phyloP scores from a whole-genome alignment of 2,329 filamentous ascomycete species.

The Colletotrichum sp. region DNA sequence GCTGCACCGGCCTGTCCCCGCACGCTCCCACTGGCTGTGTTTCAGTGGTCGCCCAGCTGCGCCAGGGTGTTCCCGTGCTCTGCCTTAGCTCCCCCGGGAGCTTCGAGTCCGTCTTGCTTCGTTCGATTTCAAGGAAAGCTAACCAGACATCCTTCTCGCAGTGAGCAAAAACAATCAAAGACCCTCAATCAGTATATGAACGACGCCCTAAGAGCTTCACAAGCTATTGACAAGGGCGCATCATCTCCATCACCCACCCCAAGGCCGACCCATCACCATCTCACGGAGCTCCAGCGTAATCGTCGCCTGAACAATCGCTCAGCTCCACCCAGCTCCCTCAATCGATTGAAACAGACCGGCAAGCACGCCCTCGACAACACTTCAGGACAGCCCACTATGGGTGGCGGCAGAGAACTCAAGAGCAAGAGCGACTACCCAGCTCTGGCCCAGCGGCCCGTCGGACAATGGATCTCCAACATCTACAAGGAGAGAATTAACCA shows the following conservation, averaged over 20 bases:
- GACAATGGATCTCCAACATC: slow-evolving; percentile 83
- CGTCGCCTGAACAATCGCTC: slow-evolving; percentile 37
- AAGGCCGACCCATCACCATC: neutral
- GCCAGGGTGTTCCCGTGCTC: slow-evolving; percentile 21
- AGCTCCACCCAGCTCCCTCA: slow-evolving; percentile 30
- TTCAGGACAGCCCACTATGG: slow-evolving; percentile 45
- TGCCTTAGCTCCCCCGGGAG: slow-evolving; percentile 18
- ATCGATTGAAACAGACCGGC: slow-evolving; percentile 10
- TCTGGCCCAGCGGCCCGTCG: slow-evolving; percentile 60
- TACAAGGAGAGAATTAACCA: slow-evolving; percentile 83
- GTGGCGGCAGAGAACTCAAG: slow-evolving; percentile 52
- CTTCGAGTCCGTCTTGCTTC: slow-evolving; percentile 18
- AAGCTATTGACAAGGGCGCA: neutral
- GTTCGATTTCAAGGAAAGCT: slow-evolving; percentile 11
- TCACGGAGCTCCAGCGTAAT: slow-evolving; percentile 10
- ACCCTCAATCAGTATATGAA: slow-evolving; percentile 13
- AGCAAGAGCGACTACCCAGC: slow-evolving; percentile 56
- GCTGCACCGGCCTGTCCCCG: slow-evolving; percentile 13
- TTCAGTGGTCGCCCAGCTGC: slow-evolving; percentile 7
- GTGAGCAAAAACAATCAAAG: neutral
- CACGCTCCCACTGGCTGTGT: slow-evolving; percentile 20
- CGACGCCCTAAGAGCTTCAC: slow-evolving; percentile 6
- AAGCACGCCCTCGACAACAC: neutral
- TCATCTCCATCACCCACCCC: neutral
- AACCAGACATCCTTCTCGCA: neutral